Evolutionary conservation across 257 asterid species (phyloP).

Genomic region (Gentiana dahurica): DNA sequence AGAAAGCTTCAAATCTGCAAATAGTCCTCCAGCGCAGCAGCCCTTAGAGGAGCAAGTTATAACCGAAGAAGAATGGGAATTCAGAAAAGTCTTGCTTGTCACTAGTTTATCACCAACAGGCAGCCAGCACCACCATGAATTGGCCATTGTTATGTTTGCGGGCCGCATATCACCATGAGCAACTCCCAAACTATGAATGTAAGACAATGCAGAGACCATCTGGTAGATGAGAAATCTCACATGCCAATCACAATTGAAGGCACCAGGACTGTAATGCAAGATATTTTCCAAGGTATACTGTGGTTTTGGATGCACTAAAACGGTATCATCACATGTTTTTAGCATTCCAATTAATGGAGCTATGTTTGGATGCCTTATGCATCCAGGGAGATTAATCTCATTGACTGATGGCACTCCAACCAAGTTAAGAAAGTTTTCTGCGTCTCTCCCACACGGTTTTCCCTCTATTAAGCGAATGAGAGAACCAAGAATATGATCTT

Average conservation of each 20-base stretch:
- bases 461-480: slow-evolving; percentile 57
- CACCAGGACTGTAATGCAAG: slow-evolving; percentile 61
- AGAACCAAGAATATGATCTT: slow-evolving; percentile 59
- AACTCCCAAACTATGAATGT: slow-evolving; percentile 81
- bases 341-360: slow-evolving; percentile 73
- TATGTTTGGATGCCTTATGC: slow-evolving; percentile 89
- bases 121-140: slow-evolving; percentile 83
- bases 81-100: slow-evolving; percentile 23
- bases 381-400: slow-evolving; percentile 67
- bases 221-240: slow-evolving; percentile 56
- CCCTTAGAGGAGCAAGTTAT: slow-evolving; percentile 30
- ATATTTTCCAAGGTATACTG: slow-evolving; percentile 68
- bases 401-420: slow-evolving; percentile 65
- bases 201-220: slow-evolving; percentile 69
- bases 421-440: slow-evolving; percentile 59
- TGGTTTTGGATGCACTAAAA: slow-evolving; percentile 52
- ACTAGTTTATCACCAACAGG: slow-evolving; percentile 38
- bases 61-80: slow-evolving; percentile 15
- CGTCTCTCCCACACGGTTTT: slow-evolving; percentile 44
- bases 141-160: slow-evolving; percentile 55
- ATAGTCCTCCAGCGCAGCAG: slow-evolving; percentile 53
- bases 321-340: slow-evolving; percentile 36
- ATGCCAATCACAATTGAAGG: slow-evolving; percentile 72
- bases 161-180: slow-evolving; percentile 65
- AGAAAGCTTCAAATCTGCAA: slow-evolving; percentile 54